A percentile compares a stretch with the other conserved stretches of the same genome.
Evolutionary conservation across 345 rosid species (phyloP).

Genomic region (Eucalyptus urophylla): DNA sequence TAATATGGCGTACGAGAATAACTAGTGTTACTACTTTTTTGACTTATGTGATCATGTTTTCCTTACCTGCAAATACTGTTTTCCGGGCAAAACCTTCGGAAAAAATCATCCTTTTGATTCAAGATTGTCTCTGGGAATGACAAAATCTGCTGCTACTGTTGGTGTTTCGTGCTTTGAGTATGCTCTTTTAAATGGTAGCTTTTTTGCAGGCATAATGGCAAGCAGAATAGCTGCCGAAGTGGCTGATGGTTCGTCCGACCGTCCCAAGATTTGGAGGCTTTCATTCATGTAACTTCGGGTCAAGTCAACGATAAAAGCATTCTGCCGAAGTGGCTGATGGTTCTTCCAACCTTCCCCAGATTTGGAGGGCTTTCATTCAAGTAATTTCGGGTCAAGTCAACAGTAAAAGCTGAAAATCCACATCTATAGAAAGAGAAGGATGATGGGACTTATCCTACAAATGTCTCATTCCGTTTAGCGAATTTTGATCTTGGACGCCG

Average conservation of each 20-base stretch:
- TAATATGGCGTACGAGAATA: neutral
- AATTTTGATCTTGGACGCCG: too few species aligned
- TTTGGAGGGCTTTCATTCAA: too few species aligned
- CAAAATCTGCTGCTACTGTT: neutral
- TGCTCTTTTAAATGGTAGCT: too few species aligned
- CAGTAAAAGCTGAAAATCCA: neutral
- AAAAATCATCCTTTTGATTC: neutral
- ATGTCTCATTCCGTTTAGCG: too few species aligned
- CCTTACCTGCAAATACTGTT: neutral
- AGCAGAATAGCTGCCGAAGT: slow-evolving; percentile 59
- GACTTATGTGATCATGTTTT: neutral
- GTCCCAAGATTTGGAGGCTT: slow-evolving; percentile 86
- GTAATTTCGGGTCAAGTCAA: too few species aligned
- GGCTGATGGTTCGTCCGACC: slow-evolving; percentile 84
- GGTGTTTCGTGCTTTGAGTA: neutral
- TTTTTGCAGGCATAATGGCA: slow-evolving; percentile 33
- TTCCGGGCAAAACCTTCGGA: neutral
- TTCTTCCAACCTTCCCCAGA: too few species aligned
- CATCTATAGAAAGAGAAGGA: neutral
- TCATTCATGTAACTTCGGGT: slow-evolving; percentile 6
- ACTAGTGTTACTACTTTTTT: neutral
- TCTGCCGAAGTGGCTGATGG: too few species aligned
- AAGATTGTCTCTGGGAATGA: neutral
- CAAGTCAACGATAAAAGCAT: neutral
- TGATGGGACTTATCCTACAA: too few species aligned